Base-by-base conservation (phyloP, 2,329 filamentous ascomycete genomes). In the Cadophora sp. region DNA sequence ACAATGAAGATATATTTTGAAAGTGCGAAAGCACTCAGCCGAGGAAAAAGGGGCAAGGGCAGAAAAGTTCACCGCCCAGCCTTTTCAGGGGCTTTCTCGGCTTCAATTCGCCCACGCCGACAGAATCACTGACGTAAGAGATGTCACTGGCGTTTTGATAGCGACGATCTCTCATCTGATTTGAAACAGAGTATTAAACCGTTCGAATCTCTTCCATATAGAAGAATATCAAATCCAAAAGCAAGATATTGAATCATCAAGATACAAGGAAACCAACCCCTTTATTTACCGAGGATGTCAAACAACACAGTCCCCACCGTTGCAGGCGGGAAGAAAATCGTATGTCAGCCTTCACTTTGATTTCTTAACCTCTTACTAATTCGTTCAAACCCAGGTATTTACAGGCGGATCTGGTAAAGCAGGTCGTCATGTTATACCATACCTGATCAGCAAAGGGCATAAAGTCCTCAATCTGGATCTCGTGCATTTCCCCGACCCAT, bases 381-480 rank as follows among this genome's bases (percentile, higher is more conserved):
- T 61, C 4, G 20, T 45, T 39, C 36, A 56, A 41, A 9, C 14
- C 14, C 43, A 73, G 72, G 76, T 79, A 41, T 77, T 79, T 63
- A 79, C 78, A 16, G 78, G 78, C 0, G 78, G 78, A 16, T 77
- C 74, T 50, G 79, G 78, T 5, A 77, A 78, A 70, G 78, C 75
- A 22, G 79, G 78, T 7, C 75, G 79, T 30, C 73, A 76, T 68
- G 76, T 77, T 2, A 77, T 80, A 41, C 73, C 75, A 0, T 75
- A 77, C 30, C 71, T 80, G 1, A 66, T 79, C 3, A 66, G 68
- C 22, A 61, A 73, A 48, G 78, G 76, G 16, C 78, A 81, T 59
- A 71, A 78, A 56, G 74, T 79, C 22, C 70, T 80, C 30, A 79
- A 80, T 62, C 72, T 80, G 5, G 78, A 79, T 66, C 69, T 80